Conservation (phyloP, 768 basidiomycete genomes). For the Lentinula sp. region DNA sequence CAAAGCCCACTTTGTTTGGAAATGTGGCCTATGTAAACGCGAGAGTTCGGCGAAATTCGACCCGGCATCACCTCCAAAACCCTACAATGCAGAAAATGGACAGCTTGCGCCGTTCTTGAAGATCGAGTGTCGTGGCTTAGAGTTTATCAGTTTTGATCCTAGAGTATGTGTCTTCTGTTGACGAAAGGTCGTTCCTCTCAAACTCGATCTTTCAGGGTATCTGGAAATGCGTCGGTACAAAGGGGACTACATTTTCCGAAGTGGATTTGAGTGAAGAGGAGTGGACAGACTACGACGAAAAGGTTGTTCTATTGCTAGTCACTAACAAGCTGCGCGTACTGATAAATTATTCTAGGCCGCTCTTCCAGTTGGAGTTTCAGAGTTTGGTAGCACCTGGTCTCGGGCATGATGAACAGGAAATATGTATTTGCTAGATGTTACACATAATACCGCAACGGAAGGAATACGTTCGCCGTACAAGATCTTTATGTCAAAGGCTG, state of each 20-base stretch:
- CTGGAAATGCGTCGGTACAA: slow-evolving; percentile 71
- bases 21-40: slow-evolving; percentile 69
- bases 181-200: background rate
- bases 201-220: slow-evolving; percentile 42
- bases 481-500: no score
- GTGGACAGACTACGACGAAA: slow-evolving; percentile 92
- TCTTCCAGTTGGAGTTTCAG: slow-evolving; percentile 66
- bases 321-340: slow-evolving; percentile 31
- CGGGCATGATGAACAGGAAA: slow-evolving; percentile 38
- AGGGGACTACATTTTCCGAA: slow-evolving; percentile 53
- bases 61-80: slow-evolving; percentile 32
- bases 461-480: no score
- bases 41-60: slow-evolving; percentile 83
- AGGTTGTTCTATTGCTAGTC: slow-evolving; percentile 37
- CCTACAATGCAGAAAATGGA: slow-evolving; percentile 59
- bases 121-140: slow-evolving; percentile 84
- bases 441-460: no score
- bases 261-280: slow-evolving; percentile 61
- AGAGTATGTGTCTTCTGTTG: slow-evolving; percentile 33
- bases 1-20: slow-evolving; percentile 80
- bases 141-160: slow-evolving; percentile 75
- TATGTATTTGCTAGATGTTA: no score
- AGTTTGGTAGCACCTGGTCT: slow-evolving; percentile 59
- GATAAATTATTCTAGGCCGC: slow-evolving; percentile 6
- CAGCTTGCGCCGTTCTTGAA: slow-evolving; percentile 60